Conservation (phyloP, 768 basidiomycete species). For the Panaeolus papilionaceus region DNA sequence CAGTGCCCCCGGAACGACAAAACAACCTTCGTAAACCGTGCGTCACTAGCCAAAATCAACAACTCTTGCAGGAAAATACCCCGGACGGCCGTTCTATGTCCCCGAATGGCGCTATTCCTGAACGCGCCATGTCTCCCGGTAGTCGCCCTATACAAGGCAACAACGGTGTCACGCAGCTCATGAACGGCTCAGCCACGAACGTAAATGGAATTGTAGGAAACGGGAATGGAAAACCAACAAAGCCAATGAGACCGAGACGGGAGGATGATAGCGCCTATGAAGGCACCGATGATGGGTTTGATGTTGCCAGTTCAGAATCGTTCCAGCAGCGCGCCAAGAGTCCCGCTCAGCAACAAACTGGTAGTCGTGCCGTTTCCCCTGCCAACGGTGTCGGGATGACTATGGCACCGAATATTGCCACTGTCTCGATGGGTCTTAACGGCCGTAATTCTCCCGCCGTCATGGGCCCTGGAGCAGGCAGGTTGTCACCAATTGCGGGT, state of each 20-base stretch:
- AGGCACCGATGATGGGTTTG: conserved; percentile 50
- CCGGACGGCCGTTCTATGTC: conserved; percentile 66
- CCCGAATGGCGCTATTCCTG: conserved; percentile 60
- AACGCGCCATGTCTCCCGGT: conserved; percentile 72
- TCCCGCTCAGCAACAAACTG: conserved; percentile 49
- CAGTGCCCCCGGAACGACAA: conserved; percentile 35
- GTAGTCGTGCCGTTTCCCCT: conserved; percentile 69
- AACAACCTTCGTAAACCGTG: conserved; percentile 57
- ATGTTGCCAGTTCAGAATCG: conserved; percentile 55
- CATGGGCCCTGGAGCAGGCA: conserved; percentile 41
- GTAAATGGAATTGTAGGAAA: conserved; percentile 49
- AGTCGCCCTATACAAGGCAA: conserved; percentile 48
- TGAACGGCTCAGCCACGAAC: conserved; percentile 33
- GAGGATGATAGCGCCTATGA: conserved; percentile 56
- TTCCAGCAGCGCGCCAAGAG: conserved; percentile 60
- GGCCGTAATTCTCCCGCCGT: conserved; percentile 43
- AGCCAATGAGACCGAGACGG: conserved; percentile 55
- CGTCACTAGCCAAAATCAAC: conserved; percentile 36
- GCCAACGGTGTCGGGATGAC: conserved; percentile 36
- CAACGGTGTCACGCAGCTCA: conserved; percentile 43
- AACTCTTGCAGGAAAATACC: conserved; percentile 27
- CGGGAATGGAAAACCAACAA: conserved; percentile 20
- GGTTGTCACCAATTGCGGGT: conserved; percentile 40
- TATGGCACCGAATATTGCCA: conserved; percentile 56
- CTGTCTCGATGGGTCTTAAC: conserved; percentile 59